These are phyloP conservation scores for Populus nigra DNA, from an alignment of 345 rosid species.

Conservation along the genomic window DNA sequence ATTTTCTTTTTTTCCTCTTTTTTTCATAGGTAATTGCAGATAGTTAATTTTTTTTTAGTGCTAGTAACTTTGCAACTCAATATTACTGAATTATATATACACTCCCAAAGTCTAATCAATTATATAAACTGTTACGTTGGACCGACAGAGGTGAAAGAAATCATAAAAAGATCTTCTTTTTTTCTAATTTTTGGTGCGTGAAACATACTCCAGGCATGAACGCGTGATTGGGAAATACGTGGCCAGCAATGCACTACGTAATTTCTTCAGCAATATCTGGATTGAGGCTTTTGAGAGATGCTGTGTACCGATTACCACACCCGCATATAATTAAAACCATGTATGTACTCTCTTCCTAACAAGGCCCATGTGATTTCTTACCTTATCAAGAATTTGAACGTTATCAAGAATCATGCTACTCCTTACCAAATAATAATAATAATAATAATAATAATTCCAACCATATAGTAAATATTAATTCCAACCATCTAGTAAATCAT, in stretches of 20 bases:
- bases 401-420: neutral
- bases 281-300: neutral
- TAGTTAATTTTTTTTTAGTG: no score
- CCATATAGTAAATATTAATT: no score
- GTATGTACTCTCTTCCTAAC: neutral
- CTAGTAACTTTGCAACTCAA: no score
- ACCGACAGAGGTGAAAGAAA: no score
- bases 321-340: neutral
- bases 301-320: neutral
- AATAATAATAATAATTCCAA: no score
- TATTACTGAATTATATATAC: no score
- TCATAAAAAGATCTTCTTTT: no score
- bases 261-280: conserved; percentile 5
- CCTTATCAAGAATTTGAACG: neutral
- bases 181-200: neutral
- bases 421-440: neutral
- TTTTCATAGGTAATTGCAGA: no score
- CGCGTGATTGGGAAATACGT: conserved; percentile 5
- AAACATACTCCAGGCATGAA: neutral
- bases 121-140: no score
- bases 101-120: no score
- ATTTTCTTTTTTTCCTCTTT: no score
- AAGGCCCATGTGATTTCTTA: neutral
- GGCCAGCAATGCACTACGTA: conserved; percentile 28
- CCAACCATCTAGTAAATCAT: accelerated